Base-by-base conservation (phyloP, 2,329 filamentous ascomycete species). In the Davidsoniella australis region DNA sequence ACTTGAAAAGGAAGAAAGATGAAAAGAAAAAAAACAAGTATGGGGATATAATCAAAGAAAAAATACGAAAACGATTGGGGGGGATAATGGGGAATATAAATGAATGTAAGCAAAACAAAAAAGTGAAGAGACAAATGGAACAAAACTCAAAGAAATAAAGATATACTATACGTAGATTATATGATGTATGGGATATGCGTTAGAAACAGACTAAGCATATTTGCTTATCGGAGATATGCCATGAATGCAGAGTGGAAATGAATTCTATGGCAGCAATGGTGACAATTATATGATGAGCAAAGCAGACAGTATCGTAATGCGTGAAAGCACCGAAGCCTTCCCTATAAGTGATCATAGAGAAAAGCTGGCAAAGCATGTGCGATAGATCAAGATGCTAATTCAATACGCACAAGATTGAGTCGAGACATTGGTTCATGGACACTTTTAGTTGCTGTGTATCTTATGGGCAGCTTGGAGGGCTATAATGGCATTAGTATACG, bases 391-490 rank as follows among this genome's bases (percentile, higher is more conserved):
- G 26, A 33, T 5, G 26, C 26, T 33, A 1, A 10, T 33, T 33
- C 5, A 10, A 33, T 8, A 33, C 26, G 10, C 26, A 33, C 5
- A 29, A 29, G 26, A 33, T 33, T 33, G 5, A 12, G 26, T 9
- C 26, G 10, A 3, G 26, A 33, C 8, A 33, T 33, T 33, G 8
- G 26, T 8, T 33, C 8, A 33, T 33, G 26, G 5, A 2, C 41
- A n/a, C 9, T 18, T 17, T 45, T 20, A 54, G 17, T 49, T 47
- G 5, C 49, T 46, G 2, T 46, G 36, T 12, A 17, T 46, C 44
- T 46, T 58, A 52, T 66, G 62, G 26, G 64, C 64, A 41, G 64
- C 64, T 55, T 59, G 59, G 9, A 66, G 54, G 37, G 58, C 64
- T 66, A 43, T 33, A 4, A 33, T 33, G 26, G 5, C 26, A 33